Evolutionary conservation across 371 early-diverging fungal genomes (phyloP).

Genomic region (Lichtheimia corymbifera): DNA sequence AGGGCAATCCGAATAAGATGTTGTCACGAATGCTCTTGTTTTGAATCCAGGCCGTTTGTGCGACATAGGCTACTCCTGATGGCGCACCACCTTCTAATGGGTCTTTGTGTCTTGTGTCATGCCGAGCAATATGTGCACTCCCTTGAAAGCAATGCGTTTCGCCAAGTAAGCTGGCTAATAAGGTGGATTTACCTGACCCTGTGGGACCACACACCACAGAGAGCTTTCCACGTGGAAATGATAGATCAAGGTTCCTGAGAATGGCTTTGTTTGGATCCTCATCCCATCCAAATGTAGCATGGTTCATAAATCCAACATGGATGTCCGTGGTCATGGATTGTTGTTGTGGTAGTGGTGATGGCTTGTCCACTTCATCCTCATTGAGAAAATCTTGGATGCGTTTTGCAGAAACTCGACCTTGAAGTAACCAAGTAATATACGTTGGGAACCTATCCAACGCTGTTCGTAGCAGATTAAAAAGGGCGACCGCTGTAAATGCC

Average conservation of each 20-base stretch:
- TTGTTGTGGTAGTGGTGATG: not conserved
- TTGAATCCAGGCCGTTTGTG: conserved; percentile 83
- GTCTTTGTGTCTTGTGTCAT: conserved; percentile 14
- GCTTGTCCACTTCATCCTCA: conserved; percentile 59
- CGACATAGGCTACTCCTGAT: conserved; percentile 71
- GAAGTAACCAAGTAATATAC: conserved; percentile 60
- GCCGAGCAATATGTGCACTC: conserved; percentile 39
- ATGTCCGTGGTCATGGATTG: not conserved
- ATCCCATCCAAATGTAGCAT: conserved; percentile 58
- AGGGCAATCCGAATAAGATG: conserved; percentile 76
- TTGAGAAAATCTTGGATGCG: conserved; percentile 68
- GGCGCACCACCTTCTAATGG: conserved; percentile 31
- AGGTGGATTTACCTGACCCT: conserved; percentile 80
- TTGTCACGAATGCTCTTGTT: conserved; percentile 81
- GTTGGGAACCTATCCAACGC: conserved; percentile 73
- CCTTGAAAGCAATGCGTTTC: conserved; percentile 53
- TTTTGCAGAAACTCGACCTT: conserved; percentile 66
- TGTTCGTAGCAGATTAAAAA: conserved; percentile 61
- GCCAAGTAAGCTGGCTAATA: conserved; percentile 64
- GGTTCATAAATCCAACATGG: conserved; percentile 45
- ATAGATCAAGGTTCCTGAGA: conserved; percentile 57
- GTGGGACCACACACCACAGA: conserved; percentile 80
- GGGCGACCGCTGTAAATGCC: conserved; percentile 63
- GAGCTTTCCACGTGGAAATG: conserved; percentile 64
- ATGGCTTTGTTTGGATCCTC: conserved; percentile 33